phyloP scores from a whole-genome alignment of 345 rosid species.

The Euphorbia peplus region DNA sequence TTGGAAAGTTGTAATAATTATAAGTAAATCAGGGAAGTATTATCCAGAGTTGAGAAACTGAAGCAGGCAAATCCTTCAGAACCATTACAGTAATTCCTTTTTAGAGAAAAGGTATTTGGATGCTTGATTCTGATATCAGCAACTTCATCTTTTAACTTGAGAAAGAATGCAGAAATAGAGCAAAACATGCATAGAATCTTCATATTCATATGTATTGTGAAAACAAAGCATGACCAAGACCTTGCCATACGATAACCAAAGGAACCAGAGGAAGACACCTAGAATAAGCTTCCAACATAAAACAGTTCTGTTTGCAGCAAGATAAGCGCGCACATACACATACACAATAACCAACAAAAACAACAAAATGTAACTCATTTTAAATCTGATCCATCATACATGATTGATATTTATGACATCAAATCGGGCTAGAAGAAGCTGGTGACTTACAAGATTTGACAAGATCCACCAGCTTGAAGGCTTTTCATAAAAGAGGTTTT shows the following conservation, averaged over 20 bases:
- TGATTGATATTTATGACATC: constrained; percentile 4
- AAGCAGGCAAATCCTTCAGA: not conserved
- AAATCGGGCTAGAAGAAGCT: not conserved
- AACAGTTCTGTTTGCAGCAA: not conserved
- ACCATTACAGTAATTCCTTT: not conserved
- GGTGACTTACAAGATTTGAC: not conserved
- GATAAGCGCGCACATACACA: not conserved
- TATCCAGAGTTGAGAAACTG: not conserved
- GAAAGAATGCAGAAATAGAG: not conserved
- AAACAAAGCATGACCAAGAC: not conserved
- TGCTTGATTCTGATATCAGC: not conserved
- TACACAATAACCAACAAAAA: not conserved
- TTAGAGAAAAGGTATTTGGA: not conserved
- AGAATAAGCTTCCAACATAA: not conserved
- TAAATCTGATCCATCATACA: not conserved
- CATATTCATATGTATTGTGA: not conserved
- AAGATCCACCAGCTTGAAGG: not conserved
- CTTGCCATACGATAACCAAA: not conserved
- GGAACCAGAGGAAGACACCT: not conserved
- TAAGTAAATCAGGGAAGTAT: not conserved
- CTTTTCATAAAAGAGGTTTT: not conserved
- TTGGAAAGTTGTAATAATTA: not conserved
- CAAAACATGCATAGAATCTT: not conserved
- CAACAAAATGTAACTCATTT: not conserved
- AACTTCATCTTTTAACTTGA: not conserved